Percentiles rank a stretch among this genome's conserved stretches.
phyloP scores from a whole-genome alignment of 176 grass and related monocot species.

The Luzula sylvatica region DNA sequence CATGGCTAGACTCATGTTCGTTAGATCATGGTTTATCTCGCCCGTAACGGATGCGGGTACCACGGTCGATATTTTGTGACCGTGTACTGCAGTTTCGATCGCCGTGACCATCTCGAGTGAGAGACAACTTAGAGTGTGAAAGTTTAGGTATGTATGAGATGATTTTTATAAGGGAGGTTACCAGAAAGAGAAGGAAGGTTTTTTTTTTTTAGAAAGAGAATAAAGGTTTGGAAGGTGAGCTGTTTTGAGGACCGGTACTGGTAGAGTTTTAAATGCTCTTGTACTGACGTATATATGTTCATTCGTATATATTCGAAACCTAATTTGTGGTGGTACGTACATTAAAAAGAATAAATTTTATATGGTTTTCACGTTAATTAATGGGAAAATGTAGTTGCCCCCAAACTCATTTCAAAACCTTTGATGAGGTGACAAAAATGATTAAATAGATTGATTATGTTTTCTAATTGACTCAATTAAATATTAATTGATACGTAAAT shows the following conservation, averaged over 20 bases:
- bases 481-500: too few relatives aligned
- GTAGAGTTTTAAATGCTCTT: constrained; percentile 14
- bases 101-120: constrained; percentile 29
- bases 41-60: constrained; percentile 73
- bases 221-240: constrained; percentile 16
- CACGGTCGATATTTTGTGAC: constrained; percentile 69
- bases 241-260: constrained; percentile 17
- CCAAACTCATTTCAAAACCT: neutral
- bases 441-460: too few relatives aligned
- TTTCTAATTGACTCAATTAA: too few relatives aligned
- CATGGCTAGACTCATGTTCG: constrained; percentile 40
- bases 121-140: neutral
- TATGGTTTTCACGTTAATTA: too few relatives aligned
- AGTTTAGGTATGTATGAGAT: too few relatives aligned
- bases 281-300: too few relatives aligned
- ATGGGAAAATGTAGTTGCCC: neutral
- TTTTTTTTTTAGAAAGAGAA: too few relatives aligned
- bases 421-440: too few relatives aligned
- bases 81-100: constrained; percentile 21
- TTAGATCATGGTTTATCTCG: constrained; percentile 42
- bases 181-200: neutral
- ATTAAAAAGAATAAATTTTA: neutral
- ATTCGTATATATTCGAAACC: neutral
- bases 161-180: constrained; percentile 4
- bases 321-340: neutral